Base-by-base conservation (phyloP, 2,329 filamentous ascomycete species). In the Beauveria sp. region DNA sequence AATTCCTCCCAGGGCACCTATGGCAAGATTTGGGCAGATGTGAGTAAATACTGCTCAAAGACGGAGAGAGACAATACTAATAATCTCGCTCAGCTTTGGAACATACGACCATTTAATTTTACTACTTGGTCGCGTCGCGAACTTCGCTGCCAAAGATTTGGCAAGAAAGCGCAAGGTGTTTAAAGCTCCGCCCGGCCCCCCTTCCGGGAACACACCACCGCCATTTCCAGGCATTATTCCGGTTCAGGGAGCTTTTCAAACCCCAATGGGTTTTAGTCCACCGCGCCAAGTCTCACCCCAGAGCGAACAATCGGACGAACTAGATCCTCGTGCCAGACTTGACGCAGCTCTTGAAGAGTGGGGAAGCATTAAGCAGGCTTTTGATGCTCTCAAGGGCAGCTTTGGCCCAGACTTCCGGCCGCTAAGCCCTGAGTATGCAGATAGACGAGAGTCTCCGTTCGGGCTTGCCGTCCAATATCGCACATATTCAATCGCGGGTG, bases 61-160 rank as follows among this genome's bases (percentile, higher is more conserved):
- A 50, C 5, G 10, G 3, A 8, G 16, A 12, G 20, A 50, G 9
- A 9, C 34, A 14, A 50, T 58, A 28, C 55, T 58, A 58, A 58
- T 24, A 2, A 5, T n/a, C 43, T 16, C 18, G 3, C 10, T 16
- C 60, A 87, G 93, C 26, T 96, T 93, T 69, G 95, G 92, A 45
- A 91, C 91, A 0, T 91, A 90, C 66, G 95, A 99, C 71, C 91
- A 97, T 71, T 76, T 97, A 5, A 82, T 96, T 50, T 81, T 98
- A 4, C 77, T 98, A 1, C 81, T 97, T 26, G 92, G 86, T 9
- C 86, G 95, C 2, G 79, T 96, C 16, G 84, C 88, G 59, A 86
- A 89, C 66, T 98, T 96, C 72, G 83, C 88, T 2, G 84, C 87
- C 1, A 86, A 84, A 65, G 95, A 98, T 71, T 79, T 92, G 18